A percentile compares a stretch with the other conserved stretches of the same genome.
Conservation (phyloP, 257 asterid genomes). For the Anisodus tanguticus region DNA sequence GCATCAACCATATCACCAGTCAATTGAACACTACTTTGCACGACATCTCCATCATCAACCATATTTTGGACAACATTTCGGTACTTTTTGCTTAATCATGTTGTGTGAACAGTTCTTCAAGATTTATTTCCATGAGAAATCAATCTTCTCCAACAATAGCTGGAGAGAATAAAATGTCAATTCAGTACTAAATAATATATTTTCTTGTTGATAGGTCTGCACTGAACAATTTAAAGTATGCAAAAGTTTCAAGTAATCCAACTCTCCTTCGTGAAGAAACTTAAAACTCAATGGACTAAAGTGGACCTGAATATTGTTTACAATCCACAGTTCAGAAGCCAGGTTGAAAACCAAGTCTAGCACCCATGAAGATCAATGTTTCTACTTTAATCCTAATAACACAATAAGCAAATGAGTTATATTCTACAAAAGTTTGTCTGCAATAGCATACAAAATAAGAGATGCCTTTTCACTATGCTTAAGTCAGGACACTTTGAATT, state of each 20-base stretch:
- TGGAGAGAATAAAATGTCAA: slow-evolving; percentile 14
- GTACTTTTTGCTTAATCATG: slow-evolving; percentile 15
- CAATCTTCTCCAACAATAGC: slow-evolving; percentile 19
- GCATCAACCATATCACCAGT: slow-evolving; percentile 46
- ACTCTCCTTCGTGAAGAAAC: background rate
- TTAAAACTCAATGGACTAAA: background rate
- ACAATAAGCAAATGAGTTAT: slow-evolving; percentile 20
- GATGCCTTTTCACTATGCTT: background rate
- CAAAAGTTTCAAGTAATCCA: slow-evolving; percentile 15
- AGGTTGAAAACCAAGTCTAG: slow-evolving; percentile 17
- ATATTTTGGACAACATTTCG: slow-evolving; percentile 45
- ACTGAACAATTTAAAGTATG: background rate
- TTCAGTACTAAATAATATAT: background rate
- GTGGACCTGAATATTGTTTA: background rate
- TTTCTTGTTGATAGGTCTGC: slow-evolving; percentile 17
- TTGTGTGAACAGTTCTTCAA: slow-evolving; percentile 19
- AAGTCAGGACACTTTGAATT: slow-evolving; percentile 8
- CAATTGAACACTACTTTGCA: slow-evolving; percentile 49
- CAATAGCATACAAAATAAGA: slow-evolving; percentile 1
- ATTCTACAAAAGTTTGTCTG: background rate
- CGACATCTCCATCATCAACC: slow-evolving; percentile 58
- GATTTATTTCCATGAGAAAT: slow-evolving; percentile 21
- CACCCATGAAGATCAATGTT: slow-evolving; percentile 14
- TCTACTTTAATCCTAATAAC: slow-evolving; percentile 1
- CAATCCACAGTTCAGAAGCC: slow-evolving; percentile 24